Base-by-base conservation (phyloP, 2,329 filamentous ascomycete genomes). In the Paraconiothyrium sp. region DNA sequence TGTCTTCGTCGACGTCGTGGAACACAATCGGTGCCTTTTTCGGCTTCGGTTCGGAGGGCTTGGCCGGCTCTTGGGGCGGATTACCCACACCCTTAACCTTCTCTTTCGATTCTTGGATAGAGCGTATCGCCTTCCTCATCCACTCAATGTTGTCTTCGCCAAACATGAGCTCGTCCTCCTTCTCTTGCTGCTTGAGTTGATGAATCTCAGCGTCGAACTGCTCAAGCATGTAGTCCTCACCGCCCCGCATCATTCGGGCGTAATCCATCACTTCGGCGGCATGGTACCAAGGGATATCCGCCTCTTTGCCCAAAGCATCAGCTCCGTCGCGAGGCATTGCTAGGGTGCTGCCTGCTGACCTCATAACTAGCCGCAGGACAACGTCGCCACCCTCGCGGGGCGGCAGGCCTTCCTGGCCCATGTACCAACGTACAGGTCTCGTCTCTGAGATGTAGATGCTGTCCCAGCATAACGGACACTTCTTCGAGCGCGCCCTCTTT, bases 401-500 rank as follows among this genome's bases (percentile, higher is more conserved):
- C 39, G 93, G 81, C 43, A 91, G 87, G 47, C 89, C 90, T 79
- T 98, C 94, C 78, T 97, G 93, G 0, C 93, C 94, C 43, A 88
- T 87, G 72, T 97, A 97, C 85, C 95, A 97, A 52, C 94, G 88
- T 24, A 97, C 94, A 1, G 95, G 93, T 52, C 92, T 86, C 24
- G 92, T 92, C 66, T 99, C 95, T 9, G 92, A 90, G n/a, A 94
- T 85, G 75, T 95, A 97, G n/a, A 99, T 88, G 51, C 87, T 89
- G 77, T 99, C 95, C 82, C 92, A 95, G 77, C 95, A 99, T 37
- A 99, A 94, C 0, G 95, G 94, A 70, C 95, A 99, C 76, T 97
- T 97, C 82, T 97, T 97, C 87, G 92, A 97, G 58, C 91, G 86
- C 34, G 90, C 84, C 70, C 87, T 90, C 80, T 90, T 94, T 64